Base-by-base conservation (phyloP, 495 filamentous ascomycete genomes). In the Stereocaulon alpinum region DNA sequence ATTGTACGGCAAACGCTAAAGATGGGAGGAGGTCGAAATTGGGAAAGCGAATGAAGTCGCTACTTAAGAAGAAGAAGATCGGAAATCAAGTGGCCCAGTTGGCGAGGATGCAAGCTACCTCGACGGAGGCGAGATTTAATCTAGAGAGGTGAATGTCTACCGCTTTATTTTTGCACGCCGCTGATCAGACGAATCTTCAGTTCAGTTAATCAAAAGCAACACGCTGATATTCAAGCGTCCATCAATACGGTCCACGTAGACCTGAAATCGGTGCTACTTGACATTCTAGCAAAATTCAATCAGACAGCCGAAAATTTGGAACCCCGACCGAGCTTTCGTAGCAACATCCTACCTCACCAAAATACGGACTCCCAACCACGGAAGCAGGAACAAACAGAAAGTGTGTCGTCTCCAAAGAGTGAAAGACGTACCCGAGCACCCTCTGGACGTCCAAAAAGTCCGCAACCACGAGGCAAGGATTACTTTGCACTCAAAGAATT, bases 51-150 rank as follows among this genome's bases (percentile, higher is more conserved):
- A 47, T 47, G n/a, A 47, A 18, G 43, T 47, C n/a, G 1, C 18
- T 47, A n/a, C n/a, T 47, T 18, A 47, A 47, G 43, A 47, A 47
- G 18, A 47, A 47, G 43, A 47, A 47, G 43, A 47, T 47, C n/a
- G 18, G 18, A 47, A 1, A 47, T 24, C 43, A 24, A n/a, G 14
- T 47, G 14, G 43, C 3, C 18, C 15, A 3, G n/a, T 24, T 47
- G 18, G 43, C 4, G 43, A 47, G 43, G 43, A 24, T 47, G 18
- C 0, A 17, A 47, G 18, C 18, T 24, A 24, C n/a, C 43, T 47
- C 3, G 18, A 45, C 5, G 43, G 43, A 6, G 43, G 43, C 43
- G 43, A 47, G 43, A 24, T 47, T 2, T 3, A 47, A 24, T 47
- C 43, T 47, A 18, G 43, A 24, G 43, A 47, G 43, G 43, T 47